Evolutionary conservation across 352 stramenopile genomes (phyloP), one percentile per base, ranked within the genome.

Genomic region (Globisporangium spinosum): DNA sequence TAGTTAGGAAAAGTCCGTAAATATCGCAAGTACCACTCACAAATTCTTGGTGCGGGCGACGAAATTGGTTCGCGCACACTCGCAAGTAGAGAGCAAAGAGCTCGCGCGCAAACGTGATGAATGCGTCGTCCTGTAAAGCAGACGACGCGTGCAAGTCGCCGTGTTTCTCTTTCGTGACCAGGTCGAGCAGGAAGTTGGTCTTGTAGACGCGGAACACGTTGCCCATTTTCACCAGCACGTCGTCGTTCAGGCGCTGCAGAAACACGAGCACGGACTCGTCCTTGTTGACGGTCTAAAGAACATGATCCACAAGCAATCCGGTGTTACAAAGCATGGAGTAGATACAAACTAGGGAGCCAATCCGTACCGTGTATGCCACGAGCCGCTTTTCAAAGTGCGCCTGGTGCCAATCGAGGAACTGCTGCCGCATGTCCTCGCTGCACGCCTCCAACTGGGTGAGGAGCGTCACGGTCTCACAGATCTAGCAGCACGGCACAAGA

Each of bases 341-440:
- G 22, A 25, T 22, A 8, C 12, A 58, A 15, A 35, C 6, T n/a
- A 57, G 22, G 32, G 13, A 58, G 20, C 3, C 25, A 27, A n/a
- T 12, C 12, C 51, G 27, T 73, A 89, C 81, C 68, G 85, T 79
- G 72, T 85, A 91, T 25, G 67, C 62, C 38, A 70, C 70, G n/a
- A 92, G 64, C 20, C 67, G 69, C 49, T 77, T 76, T 10, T 87
- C 75, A 75, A 95, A 93, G 66, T 91, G 88, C 29, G 64, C 43
- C 60, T 93, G 82, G 57, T 95, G 85, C 88, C 88, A 95, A 45
- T 93, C 80, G 9, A 95, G 69, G 71, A 94, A 95, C 47, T 93
- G 88, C 62, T 93, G 83, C 5, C 85, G 87, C 67, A 92, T 90
- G 34, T 94, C 80, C 23, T 90, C 76, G 32, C 74, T 89, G 70